phyloP scores from a whole-genome alignment of 2,329 filamentous ascomycete species.

The Parasarocladium wereldwijsianum region DNA sequence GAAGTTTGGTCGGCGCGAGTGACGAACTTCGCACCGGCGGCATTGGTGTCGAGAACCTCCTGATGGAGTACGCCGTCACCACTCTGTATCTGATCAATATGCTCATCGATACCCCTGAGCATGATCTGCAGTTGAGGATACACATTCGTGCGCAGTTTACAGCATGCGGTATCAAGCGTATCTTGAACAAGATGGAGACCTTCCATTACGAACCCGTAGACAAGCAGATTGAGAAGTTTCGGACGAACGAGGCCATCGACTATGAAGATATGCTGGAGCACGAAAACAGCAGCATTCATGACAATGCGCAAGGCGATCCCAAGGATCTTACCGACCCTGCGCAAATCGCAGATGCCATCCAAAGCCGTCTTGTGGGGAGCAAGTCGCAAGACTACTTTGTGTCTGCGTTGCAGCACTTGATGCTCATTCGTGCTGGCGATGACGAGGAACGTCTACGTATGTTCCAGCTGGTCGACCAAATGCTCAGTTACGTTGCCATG shows the following conservation, averaged over 20 bases:
- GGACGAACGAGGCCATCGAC: slow-evolving; percentile 89
- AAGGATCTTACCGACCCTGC: slow-evolving; percentile 86
- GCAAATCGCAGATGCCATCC: slow-evolving; percentile 90
- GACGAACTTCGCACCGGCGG: slow-evolving; percentile 92
- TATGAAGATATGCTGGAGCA: slow-evolving; percentile 93
- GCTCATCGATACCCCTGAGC: slow-evolving; percentile 81
- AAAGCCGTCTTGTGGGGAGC: slow-evolving; percentile 67
- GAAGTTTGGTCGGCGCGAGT: slow-evolving; percentile 88
- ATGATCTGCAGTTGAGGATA: slow-evolving; percentile 78
- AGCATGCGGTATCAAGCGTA: slow-evolving; percentile 85
- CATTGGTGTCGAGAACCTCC: slow-evolving; percentile 94
- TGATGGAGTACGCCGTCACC: slow-evolving; percentile 97
- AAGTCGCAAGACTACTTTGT: slow-evolving; percentile 91
- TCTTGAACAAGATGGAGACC: slow-evolving; percentile 90
- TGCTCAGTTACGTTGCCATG: slow-evolving; percentile 98
- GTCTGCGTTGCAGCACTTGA: slow-evolving; percentile 85
- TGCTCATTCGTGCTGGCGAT: slow-evolving; percentile 83
- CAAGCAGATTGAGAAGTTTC: slow-evolving; percentile 92
- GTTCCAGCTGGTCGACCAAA: slow-evolving; percentile 97
- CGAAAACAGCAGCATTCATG: slow-evolving; percentile 81
- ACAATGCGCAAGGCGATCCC: slow-evolving; percentile 69
- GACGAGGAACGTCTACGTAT: slow-evolving; percentile 83
- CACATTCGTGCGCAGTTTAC: slow-evolving; percentile 95
- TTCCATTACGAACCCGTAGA: slow-evolving; percentile 98
- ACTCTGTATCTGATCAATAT: slow-evolving; percentile 94